Percentiles rank a stretch among this genome's conserved stretches.
phyloP scores from a whole-genome alignment of 768 basidiomycete species.

The Collybia sp. region DNA sequence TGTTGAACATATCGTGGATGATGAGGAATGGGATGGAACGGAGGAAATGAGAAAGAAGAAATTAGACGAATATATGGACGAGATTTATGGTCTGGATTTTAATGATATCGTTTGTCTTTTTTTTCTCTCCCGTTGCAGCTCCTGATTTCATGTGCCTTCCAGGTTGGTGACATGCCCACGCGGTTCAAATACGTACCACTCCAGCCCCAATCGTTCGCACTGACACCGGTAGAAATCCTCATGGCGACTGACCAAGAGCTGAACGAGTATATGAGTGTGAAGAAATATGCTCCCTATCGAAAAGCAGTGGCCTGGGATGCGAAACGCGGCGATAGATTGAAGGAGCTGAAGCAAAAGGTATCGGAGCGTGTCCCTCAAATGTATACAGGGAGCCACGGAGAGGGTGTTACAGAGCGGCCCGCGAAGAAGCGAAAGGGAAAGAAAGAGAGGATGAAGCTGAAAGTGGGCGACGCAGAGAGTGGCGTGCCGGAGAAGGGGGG shows the following conservation, averaged over 20 bases:
- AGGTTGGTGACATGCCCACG: conserved; percentile 89
- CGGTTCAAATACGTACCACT: conserved; percentile 89
- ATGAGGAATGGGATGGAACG: conserved; percentile 81
- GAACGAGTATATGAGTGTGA: conserved; percentile 86
- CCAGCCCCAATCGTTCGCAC: conserved; percentile 54
- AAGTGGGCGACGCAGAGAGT: conserved; percentile 22
- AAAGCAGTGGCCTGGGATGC: conserved; percentile 58
- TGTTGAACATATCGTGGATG: conserved; percentile 32
- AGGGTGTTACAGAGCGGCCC: conserved; percentile 18
- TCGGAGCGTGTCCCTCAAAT: conserved; percentile 30
- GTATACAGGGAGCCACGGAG: conserved; percentile 13
- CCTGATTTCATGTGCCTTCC: conserved; percentile 5
- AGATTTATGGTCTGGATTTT: conserved; percentile 87
- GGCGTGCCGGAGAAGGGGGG: conserved; percentile 11
- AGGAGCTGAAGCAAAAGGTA: conserved; percentile 68
- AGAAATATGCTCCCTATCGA: conserved; percentile 89
- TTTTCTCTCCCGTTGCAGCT: neutral
- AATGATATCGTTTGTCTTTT: conserved; percentile 78
- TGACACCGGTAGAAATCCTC: conserved; percentile 83
- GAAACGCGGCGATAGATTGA: conserved; percentile 57
- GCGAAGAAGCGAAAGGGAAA: conserved; percentile 65
- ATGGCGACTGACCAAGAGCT: conserved; percentile 90
- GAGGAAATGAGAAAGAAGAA: conserved; percentile 85
- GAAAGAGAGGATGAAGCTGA: conserved; percentile 60
- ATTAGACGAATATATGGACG: conserved; percentile 86